A percentile compares a stretch with the other conserved stretches of the same genome.
phyloP scores from a whole-genome alignment of 441 rosid genomes.

The Gossypium schwendimanii region DNA sequence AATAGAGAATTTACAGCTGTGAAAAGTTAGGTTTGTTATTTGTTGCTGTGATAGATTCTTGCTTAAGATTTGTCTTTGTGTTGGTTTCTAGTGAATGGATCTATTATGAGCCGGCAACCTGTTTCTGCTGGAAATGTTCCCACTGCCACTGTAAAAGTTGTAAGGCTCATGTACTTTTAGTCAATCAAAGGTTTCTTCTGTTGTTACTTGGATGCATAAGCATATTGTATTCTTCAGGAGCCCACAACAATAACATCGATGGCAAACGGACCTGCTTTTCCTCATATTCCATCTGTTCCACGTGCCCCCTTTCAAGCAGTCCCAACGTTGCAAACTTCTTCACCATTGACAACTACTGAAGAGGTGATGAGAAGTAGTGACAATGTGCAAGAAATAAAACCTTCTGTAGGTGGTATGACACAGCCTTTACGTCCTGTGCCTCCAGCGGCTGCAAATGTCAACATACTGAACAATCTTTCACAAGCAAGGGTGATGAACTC shows the following conservation, averaged over 20 bases:
- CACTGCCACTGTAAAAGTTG: constrained; percentile 80
- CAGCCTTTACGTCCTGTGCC: constrained; percentile 63
- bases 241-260: constrained; percentile 67
- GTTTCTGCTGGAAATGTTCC: constrained; percentile 69
- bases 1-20: constrained; percentile 1
- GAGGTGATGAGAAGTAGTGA: constrained; percentile 58
- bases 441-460: constrained; percentile 68
- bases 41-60: background rate
- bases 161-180: constrained; percentile 35
- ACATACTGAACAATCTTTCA: constrained; percentile 78
- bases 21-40: background rate
- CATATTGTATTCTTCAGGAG: constrained; percentile 46
- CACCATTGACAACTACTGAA: constrained; percentile 72
- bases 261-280: constrained; percentile 53
- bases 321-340: constrained; percentile 74
- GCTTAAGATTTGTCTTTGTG: constrained; percentile 17
- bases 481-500: constrained; percentile 89
- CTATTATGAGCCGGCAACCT: constrained; percentile 55
- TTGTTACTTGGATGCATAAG: constrained; percentile 10
- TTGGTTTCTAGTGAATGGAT: constrained; percentile 54
- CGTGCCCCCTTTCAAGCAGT: constrained; percentile 72
- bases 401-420: constrained; percentile 59
- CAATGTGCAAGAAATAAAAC: constrained; percentile 67
- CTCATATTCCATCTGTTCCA: constrained; percentile 57
- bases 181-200: constrained; percentile 12